These are phyloP conservation scores for Xylaria digitata DNA, from an alignment of 2,329 filamentous ascomycete genomes.

Conservation along the genomic window DNA sequence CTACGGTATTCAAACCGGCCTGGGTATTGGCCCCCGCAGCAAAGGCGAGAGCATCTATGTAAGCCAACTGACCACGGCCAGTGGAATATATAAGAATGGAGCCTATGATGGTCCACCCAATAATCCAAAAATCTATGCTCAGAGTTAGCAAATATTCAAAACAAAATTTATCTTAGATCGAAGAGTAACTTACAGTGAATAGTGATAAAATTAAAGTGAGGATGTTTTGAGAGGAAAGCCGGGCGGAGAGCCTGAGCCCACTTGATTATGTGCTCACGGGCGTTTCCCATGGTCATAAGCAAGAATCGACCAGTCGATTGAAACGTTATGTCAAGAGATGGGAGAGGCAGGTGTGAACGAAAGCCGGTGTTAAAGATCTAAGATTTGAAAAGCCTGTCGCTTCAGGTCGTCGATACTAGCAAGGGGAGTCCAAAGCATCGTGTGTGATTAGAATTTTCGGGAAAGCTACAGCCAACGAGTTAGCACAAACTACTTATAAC, in stretches of 20 bases:
- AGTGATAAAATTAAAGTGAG: conserved; percentile 83
- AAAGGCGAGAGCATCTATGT: conserved; percentile 91
- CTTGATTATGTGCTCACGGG: conserved; percentile 52
- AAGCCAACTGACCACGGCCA: conserved; percentile 69
- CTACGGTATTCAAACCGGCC: conserved; percentile 86
- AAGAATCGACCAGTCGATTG: conserved; percentile 1
- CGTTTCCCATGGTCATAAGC: conserved; percentile 49
- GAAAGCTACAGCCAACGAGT: conserved; percentile 23
- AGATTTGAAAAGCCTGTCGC: conserved; percentile 41
- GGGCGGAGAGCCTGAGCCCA: conserved; percentile 65
- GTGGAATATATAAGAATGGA: conserved; percentile 80
- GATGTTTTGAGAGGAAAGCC: conserved; percentile 68
- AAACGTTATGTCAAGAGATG: background rate
- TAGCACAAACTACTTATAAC: conserved; percentile 26
- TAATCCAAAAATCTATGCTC: conserved; percentile 78
- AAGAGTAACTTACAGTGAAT: conserved; percentile 72
- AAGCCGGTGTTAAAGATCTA: conserved; percentile 43
- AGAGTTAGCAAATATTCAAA: conserved; percentile 32
- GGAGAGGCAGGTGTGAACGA: conserved; percentile 7
- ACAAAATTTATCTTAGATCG: background rate
- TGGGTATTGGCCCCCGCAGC: conserved; percentile 88
- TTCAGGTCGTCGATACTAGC: conserved; percentile 42
- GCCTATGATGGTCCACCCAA: conserved; percentile 76
- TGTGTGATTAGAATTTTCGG: conserved; percentile 29
- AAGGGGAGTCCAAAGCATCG: conserved; percentile 42